Conservation (phyloP, 768 basidiomycete genomes). For the Hypholoma fasciculare region DNA sequence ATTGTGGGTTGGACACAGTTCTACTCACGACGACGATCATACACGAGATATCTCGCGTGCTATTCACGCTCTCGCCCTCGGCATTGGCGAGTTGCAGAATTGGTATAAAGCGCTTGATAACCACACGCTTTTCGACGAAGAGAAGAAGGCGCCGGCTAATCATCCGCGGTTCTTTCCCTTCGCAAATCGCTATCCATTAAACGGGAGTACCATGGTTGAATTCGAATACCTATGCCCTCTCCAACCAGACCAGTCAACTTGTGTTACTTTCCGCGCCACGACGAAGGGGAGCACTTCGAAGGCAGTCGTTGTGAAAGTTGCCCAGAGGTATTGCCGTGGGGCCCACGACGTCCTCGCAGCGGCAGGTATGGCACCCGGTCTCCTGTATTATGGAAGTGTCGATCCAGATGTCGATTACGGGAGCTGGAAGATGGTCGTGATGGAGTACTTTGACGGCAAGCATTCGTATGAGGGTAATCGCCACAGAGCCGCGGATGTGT, state of each 20-base stretch:
- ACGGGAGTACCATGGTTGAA: not conserved
- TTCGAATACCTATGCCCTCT: not conserved
- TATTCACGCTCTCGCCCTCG: not conserved
- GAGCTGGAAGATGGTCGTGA: too few relatives aligned
- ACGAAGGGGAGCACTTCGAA: not conserved
- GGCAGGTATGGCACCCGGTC: too few relatives aligned
- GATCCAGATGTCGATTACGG: too few relatives aligned
- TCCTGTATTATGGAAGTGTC: too few relatives aligned
- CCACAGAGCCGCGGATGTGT: too few relatives aligned
- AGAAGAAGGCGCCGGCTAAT: not conserved
- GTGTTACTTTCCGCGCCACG: not conserved
- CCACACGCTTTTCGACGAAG: not conserved
- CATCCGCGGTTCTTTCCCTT: not conserved
- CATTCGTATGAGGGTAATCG: too few relatives aligned
- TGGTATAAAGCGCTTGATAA: not conserved
- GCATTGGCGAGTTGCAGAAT: not conserved
- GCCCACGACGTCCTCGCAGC: not conserved
- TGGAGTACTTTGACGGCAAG: too few relatives aligned
- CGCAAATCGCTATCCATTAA: not conserved
- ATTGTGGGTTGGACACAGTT: not conserved
- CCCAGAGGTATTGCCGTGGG: not conserved
- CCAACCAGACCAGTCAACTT: not conserved
- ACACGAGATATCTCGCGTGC: not conserved
- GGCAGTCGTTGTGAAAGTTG: not conserved
- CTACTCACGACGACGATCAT: not conserved